Conservation (phyloP, 2,329 filamentous ascomycete genomes). For the Epichloe scottii region DNA sequence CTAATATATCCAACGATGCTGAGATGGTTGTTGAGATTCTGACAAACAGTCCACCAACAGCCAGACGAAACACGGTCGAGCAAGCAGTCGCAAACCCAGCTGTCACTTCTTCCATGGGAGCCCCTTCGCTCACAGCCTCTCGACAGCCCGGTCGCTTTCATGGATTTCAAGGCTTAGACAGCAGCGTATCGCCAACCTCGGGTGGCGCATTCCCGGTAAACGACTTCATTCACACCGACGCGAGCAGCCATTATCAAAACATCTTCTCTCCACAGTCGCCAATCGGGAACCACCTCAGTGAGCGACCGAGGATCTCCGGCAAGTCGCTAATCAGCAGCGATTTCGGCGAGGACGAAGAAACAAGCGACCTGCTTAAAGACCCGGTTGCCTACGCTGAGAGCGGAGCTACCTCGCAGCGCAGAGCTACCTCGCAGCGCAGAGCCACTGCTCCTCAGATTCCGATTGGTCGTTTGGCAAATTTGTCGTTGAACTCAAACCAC, state of each 20-base stretch:
- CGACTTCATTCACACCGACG: constrained; percentile 48
- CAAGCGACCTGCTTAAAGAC: constrained; percentile 58
- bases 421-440: constrained; percentile 52
- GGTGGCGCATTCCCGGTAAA: constrained; percentile 38
- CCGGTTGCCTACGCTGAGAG: constrained; percentile 62
- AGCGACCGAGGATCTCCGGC: constrained; percentile 46
- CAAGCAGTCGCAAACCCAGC: constrained; percentile 11
- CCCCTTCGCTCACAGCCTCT: constrained; percentile 28
- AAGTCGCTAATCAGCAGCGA: constrained; percentile 64
- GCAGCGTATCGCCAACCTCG: constrained; percentile 43
- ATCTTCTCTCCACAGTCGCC: constrained; percentile 65
- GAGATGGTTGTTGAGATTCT: constrained; percentile 48
- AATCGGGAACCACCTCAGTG: constrained; percentile 56
- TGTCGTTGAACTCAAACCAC: constrained; percentile 59
- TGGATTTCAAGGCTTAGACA: constrained; percentile 49
- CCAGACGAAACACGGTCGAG: constrained; percentile 16
- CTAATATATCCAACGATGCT: constrained; percentile 35
- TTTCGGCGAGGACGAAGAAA: constrained; percentile 53
- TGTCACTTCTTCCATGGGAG: constrained; percentile 26
- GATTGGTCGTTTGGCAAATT: constrained; percentile 51
- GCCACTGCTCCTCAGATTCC: constrained; percentile 62
- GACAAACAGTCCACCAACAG: constrained; percentile 22
- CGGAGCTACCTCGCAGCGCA: constrained; percentile 34
- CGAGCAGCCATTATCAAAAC: constrained; percentile 41
- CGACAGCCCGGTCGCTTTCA: constrained; percentile 49